These are phyloP conservation scores for Fusarium concolor DNA, from an alignment of 2,329 filamentous ascomycete genomes.

Conservation along the genomic window DNA sequence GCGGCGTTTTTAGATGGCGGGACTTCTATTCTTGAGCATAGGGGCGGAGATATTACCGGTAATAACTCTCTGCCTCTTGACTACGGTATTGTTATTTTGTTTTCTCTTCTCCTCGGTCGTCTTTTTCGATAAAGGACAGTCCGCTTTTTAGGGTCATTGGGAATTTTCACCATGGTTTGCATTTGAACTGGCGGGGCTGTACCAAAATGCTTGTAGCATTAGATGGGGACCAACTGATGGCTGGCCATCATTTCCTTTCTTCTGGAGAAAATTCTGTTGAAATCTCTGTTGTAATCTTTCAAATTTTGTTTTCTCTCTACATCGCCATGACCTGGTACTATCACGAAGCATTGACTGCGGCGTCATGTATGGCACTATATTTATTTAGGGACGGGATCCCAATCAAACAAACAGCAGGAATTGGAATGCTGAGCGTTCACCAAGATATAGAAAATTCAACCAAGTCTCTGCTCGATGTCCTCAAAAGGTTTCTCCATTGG, in stretches of 20 bases:
- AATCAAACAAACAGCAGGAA: constrained; percentile 17
- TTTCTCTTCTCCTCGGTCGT: constrained; percentile 25
- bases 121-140: constrained; percentile 29
- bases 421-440: constrained; percentile 38
- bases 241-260: constrained; percentile 38
- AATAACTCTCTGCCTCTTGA: constrained; percentile 1
- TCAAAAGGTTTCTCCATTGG: neutral
- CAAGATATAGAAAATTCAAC: constrained; percentile 38
- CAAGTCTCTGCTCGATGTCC: constrained; percentile 9
- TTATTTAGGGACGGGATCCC: constrained; percentile 17
- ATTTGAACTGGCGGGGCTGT: constrained; percentile 24
- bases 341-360: constrained; percentile 33
- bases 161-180: constrained; percentile 34
- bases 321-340: constrained; percentile 11
- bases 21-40: constrained; percentile 17
- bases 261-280: constrained; percentile 10
- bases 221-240: constrained; percentile 15
- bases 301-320: constrained; percentile 6
- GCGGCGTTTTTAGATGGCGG: constrained; percentile 41
- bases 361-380: constrained; percentile 6
- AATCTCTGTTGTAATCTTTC: constrained; percentile 18
- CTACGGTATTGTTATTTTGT: neutral
- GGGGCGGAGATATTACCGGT: constrained; percentile 22
- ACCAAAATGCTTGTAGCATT: constrained; percentile 19
- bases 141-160: constrained; percentile 32